Conservation (phyloP, 169 alveolate species). For the Plasmodium knowlesi region DNA sequence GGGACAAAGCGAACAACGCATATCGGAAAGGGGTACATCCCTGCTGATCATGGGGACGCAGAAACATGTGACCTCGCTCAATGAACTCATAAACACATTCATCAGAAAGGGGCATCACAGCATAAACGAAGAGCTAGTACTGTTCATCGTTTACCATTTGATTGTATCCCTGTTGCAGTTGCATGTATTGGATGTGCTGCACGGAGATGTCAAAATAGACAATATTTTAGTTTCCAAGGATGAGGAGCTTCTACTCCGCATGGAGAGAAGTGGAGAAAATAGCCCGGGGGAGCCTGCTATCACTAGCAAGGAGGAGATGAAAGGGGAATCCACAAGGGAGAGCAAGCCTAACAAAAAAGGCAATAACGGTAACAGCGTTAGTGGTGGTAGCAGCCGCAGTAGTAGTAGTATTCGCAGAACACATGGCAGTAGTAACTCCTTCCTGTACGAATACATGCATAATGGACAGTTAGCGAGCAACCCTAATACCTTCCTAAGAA, state of each 20-base stretch:
- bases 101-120: constrained; percentile 25
- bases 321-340: neutral
- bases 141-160: constrained; percentile 50
- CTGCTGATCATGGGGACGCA: constrained; percentile 48
- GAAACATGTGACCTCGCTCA: constrained; percentile 30
- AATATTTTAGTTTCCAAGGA: constrained; percentile 31
- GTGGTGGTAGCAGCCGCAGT: neutral
- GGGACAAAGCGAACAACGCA: neutral
- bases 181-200: constrained; percentile 53
- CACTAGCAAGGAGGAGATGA: neutral
- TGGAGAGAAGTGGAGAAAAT: neutral
- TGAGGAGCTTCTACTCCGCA: neutral
- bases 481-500: constrained; percentile 27
- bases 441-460: neutral
- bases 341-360: neutral
- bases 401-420: neutral
- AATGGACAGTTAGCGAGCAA: constrained; percentile 9
- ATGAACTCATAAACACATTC: constrained; percentile 38
- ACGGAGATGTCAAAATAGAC: constrained; percentile 73
- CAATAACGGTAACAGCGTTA: neutral
- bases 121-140: constrained; percentile 48
- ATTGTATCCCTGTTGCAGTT: constrained; percentile 38
- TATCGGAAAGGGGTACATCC: constrained; percentile 10
- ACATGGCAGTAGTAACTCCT: neutral
- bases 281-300: neutral